Percentiles rank a stretch among this genome's conserved stretches.
These are phyloP conservation scores for Phytophthora brassicae DNA, from an alignment of 352 stramenopile genomes.

Conservation along the genomic window DNA sequence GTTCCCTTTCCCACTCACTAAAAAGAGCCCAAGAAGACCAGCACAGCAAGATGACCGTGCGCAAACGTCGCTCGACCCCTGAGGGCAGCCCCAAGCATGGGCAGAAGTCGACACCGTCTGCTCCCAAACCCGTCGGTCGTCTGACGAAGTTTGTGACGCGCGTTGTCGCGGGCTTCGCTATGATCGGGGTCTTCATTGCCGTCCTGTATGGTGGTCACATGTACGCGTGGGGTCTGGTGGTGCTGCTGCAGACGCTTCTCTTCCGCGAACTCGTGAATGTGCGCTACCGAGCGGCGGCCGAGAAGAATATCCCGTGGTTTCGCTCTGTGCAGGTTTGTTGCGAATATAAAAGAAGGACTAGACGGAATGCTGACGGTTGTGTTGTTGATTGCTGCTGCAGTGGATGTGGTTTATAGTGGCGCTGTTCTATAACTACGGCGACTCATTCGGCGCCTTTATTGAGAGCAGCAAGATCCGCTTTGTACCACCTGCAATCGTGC, in stretches of 20 bases:
- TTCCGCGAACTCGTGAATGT: constrained; percentile 99
- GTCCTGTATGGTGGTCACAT: constrained; percentile 83
- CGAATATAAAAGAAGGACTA: background rate
- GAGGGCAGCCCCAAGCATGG: constrained; percentile 20
- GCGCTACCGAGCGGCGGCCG: constrained; percentile 92
- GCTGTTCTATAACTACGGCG: constrained; percentile 96
- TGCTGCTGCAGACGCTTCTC: constrained; percentile 87
- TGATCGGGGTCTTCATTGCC: constrained; percentile 71
- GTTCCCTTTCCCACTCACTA: too few relatives aligned
- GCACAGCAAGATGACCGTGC: constrained; percentile 26
- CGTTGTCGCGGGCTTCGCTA: constrained; percentile 71
- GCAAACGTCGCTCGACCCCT: constrained; percentile 49
- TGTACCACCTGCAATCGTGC: constrained; percentile 69
- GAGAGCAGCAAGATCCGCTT: constrained; percentile 85
- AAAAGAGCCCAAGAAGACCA: constrained; percentile 12
- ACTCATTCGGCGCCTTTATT: constrained; percentile 86
- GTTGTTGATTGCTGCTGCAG: too few relatives aligned
- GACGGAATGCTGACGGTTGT: background rate
- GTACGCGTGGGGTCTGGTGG: constrained; percentile 84
- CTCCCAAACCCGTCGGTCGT: constrained; percentile 28
- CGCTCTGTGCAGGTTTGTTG: constrained; percentile 88
- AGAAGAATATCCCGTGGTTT: constrained; percentile 97
- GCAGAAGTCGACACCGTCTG: constrained; percentile 7
- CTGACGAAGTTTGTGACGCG: constrained; percentile 74
- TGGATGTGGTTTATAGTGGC: constrained; percentile 97